phyloP scores from a whole-genome alignment of 805 yeast genomes.

The Ogataea saltuana region DNA sequence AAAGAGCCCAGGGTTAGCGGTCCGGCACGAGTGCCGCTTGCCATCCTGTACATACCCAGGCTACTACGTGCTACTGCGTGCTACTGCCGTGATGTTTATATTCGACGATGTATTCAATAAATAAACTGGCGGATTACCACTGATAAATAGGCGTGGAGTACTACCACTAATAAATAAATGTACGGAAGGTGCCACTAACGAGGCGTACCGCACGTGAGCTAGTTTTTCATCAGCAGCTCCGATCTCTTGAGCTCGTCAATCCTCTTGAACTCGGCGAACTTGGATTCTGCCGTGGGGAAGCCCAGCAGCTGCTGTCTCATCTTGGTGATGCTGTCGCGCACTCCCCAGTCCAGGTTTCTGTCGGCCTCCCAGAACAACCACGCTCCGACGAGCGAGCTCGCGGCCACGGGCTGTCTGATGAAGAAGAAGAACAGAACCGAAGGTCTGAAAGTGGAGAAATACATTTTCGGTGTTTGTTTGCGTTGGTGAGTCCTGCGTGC shows the following conservation, averaged over 20 bases:
- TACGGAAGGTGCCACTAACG: not conserved
- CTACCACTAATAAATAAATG: not conserved
- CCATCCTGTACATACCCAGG: too few species aligned
- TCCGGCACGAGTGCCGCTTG: too few species aligned
- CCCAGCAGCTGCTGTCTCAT: constrained; percentile 34
- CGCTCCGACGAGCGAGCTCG: constrained; percentile 33
- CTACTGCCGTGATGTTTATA: too few species aligned
- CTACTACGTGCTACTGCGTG: too few species aligned
- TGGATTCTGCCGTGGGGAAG: constrained; percentile 35
- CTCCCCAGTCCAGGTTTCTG: constrained; percentile 34
- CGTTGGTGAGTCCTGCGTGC: too few species aligned
- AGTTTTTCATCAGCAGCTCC: constrained; percentile 12
- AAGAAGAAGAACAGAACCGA: constrained; percentile 38
- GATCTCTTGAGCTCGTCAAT: constrained; percentile 35
- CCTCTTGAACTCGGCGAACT: constrained; percentile 33
- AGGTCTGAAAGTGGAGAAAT: constrained; percentile 38
- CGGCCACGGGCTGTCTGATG: constrained; percentile 40
- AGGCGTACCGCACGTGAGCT: too few species aligned
- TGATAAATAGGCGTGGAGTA: too few species aligned
- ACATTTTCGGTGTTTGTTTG: constrained; percentile 13
- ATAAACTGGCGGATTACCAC: too few species aligned
- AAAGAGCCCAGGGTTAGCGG: too few species aligned
- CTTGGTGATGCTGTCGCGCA: constrained; percentile 30
- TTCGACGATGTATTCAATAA: too few species aligned
- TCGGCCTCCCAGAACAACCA: constrained; percentile 40